Base-by-base conservation (phyloP, 352 stramenopile species). In the Detonula confervacea region DNA sequence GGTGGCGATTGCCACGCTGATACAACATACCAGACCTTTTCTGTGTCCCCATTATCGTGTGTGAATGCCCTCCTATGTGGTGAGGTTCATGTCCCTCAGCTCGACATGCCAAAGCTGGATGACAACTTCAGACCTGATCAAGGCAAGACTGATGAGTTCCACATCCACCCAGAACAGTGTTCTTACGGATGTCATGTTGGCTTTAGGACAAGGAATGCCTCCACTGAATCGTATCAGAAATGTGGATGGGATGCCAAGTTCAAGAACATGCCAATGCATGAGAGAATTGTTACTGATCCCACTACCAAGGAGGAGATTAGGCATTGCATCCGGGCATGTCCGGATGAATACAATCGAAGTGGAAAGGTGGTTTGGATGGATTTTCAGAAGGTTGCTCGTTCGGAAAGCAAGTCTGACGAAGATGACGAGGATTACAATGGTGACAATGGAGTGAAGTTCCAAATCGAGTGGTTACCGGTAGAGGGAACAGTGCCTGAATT, bases 161-260 rank as follows among this genome's bases (percentile, higher is more conserved):
- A 35, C 20, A 35, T 35, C 1, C 47, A 57, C 24, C 47, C 22
- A 7, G 20, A 57, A 35, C 20, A 30, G 33, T 57, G 47, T n/a
- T 35, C 20, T 9, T 57, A 33, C 33, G 47, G 47, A 30, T 6
- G 8, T 18, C 47, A 57, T 9, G 0, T 14, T 18, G 47, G 47
- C 1, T 57, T 57, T 22, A n/a, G 27, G 1, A 16, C 20, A 16
- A 35, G 20, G 24, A 22, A n/a, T n/a, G n/a, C n/a, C n/a, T n/a
- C n/a, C n/a, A n/a, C n/a, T n/a, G 9, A 16, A 9, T 1, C 9
- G 14, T 8, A 7, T 22, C 3, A 20, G n/a, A 57, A 57, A 33
- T 57, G 47, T 57, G 47, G 47, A 35, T 57, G 47, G 47, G 47
- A 57, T 57, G 47, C 47, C 8, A 35, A 7, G 16, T 57, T 57